Evolutionary conservation across 176 grass and related monocot species (phyloP).

Genomic region (Oryza punctata): DNA sequence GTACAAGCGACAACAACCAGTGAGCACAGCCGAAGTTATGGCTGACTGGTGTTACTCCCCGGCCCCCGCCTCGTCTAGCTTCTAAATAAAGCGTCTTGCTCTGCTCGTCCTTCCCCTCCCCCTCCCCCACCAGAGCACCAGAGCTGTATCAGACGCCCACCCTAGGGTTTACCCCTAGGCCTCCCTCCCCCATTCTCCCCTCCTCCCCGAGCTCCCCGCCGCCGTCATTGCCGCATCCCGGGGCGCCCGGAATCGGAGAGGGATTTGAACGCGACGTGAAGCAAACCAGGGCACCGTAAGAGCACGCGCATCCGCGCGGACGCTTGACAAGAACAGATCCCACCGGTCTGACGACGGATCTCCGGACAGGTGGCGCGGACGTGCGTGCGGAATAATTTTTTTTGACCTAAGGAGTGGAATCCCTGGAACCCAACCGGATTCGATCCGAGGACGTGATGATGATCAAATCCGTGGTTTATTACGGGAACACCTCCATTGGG

Average conservation of each 20-base stretch:
- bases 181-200: background rate
- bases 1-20: too few species aligned
- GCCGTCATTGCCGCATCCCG: background rate
- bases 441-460: constrained; percentile 55
- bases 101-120: too few species aligned
- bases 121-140: too few species aligned
- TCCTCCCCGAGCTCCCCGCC: background rate
- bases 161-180: background rate
- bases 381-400: constrained; percentile 9
- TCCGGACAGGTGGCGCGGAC: constrained; percentile 19
- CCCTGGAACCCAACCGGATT: constrained; percentile 8
- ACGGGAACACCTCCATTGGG: constrained; percentile 60
- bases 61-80: background rate
- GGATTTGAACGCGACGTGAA: background rate
- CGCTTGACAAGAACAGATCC: constrained; percentile 47
- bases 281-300: background rate
- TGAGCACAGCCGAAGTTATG: too few species aligned
- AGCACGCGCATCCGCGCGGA: background rate
- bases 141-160: background rate
- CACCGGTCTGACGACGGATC: constrained; percentile 26
- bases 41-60: too few species aligned
- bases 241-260: background rate
- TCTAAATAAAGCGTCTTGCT: background rate
- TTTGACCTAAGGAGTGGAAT: constrained; percentile 28
- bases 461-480: constrained; percentile 68